Percentiles rank a stretch among this genome's conserved stretches.
phyloP scores from a whole-genome alignment of 768 basidiomycete species.

The Suillus occidentalis region DNA sequence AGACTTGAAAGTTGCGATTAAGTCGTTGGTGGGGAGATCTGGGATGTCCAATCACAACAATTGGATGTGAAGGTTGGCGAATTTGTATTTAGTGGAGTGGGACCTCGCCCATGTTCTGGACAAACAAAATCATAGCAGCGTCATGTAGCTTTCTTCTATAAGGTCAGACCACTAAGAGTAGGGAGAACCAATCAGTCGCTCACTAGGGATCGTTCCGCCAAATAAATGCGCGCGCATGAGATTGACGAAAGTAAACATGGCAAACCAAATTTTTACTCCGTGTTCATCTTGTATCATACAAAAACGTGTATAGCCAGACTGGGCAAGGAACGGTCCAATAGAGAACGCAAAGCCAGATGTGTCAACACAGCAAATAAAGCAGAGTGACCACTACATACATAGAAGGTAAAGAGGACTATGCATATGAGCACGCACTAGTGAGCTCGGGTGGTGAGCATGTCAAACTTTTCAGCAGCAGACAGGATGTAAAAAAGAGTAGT shows the following conservation, averaged over 20 bases:
- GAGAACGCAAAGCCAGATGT: neutral
- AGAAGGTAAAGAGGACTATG: neutral
- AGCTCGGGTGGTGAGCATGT: neutral
- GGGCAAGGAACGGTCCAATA: neutral
- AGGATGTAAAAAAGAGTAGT: constrained; percentile 10
- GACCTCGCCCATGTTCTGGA: too few species aligned
- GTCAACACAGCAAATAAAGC: neutral
- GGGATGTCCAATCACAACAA: too few species aligned
- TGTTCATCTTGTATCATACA: neutral
- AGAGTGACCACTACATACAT: neutral
- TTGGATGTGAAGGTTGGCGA: too few species aligned
- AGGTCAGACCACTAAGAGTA: too few species aligned
- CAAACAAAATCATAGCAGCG: too few species aligned
- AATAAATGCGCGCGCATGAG: neutral
- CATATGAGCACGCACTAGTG: neutral
- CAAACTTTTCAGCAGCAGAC: neutral
- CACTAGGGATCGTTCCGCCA: neutral
- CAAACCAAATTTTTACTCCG: neutral
- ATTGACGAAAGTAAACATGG: neutral
- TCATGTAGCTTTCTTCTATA: too few species aligned
- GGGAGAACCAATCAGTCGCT: too few species aligned
- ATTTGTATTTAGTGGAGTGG: too few species aligned
- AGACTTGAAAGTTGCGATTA: too few species aligned
- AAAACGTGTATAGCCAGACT: neutral
- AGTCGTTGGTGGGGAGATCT: too few species aligned